phyloP scores from a whole-genome alignment of 176 grass and related monocot genomes.

The Oryza coarctata region DNA sequence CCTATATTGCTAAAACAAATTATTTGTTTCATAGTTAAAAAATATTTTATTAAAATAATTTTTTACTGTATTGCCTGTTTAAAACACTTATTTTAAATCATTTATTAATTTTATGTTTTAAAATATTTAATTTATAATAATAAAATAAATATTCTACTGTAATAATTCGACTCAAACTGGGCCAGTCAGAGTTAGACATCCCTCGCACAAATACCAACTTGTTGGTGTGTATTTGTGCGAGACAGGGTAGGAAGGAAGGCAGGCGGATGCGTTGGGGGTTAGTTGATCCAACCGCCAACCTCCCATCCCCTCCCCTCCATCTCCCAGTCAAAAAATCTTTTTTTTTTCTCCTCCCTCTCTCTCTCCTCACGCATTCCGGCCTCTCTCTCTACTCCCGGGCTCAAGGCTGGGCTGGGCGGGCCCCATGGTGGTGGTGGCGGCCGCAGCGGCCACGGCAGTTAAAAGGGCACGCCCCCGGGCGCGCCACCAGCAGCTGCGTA shows the following conservation, averaged over 20 bases:
- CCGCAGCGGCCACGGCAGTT: slow-evolving; percentile 15
- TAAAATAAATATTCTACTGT: too few relatives aligned
- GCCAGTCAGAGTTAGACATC: too few relatives aligned
- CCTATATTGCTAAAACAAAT: too few relatives aligned
- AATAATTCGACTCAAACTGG: too few relatives aligned
- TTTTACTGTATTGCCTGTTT: too few relatives aligned
- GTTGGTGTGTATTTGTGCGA: background rate
- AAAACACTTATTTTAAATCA: too few relatives aligned
- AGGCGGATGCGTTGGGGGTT: background rate
- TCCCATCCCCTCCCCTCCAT: background rate
- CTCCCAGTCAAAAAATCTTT: slow-evolving; percentile 9
- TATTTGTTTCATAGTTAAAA: too few relatives aligned
- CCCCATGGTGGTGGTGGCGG: background rate
- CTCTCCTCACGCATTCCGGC: slow-evolving; percentile 17
- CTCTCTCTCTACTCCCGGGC: slow-evolving; percentile 17
- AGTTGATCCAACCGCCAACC: slow-evolving; percentile 42
- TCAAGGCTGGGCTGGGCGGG: too few relatives aligned
- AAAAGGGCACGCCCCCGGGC: slow-evolving; percentile 22
- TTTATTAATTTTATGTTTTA: too few relatives aligned
- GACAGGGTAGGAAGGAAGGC: too few relatives aligned
- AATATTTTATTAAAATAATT: too few relatives aligned
- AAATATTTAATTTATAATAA: too few relatives aligned
- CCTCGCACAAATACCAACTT: background rate
- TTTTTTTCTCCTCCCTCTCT: background rate
- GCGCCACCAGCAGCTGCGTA: slow-evolving; percentile 1